Percentiles rank a stretch among this genome's conserved stretches.
Evolutionary conservation across 768 basidiomycete species (phyloP).

Genomic region (Rhodotorula kratochvilovae): DNA sequence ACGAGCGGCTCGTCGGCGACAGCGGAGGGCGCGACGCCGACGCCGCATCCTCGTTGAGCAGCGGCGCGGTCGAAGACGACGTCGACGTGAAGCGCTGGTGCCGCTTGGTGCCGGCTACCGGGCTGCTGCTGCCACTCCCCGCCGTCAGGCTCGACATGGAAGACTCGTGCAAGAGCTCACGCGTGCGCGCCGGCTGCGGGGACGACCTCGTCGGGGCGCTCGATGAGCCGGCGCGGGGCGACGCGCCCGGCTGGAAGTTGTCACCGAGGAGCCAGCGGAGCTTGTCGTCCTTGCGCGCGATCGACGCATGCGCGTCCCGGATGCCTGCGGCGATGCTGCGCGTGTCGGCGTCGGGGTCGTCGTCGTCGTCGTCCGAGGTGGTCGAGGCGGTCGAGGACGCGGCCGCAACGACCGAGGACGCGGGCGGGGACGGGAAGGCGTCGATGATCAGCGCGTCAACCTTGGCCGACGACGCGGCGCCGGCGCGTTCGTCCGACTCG

Average conservation of each 20-base stretch:
- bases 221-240: background rate
- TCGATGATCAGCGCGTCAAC: background rate
- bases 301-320: slow-evolving; percentile 23
- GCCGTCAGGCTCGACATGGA: background rate
- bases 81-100: slow-evolving; percentile 26
- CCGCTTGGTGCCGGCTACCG: background rate
- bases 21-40: background rate
- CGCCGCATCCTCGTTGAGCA: background rate
- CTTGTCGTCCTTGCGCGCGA: slow-evolving; percentile 27
- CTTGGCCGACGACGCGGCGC: background rate
- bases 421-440: no score
- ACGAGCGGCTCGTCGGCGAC: background rate
- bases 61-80: slow-evolving; percentile 20
- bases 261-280: slow-evolving; percentile 25
- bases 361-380: background rate
- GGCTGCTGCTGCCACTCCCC: background rate
- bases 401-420: background rate
- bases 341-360: slow-evolving; percentile 19
- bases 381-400: background rate
- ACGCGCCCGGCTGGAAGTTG: slow-evolving; percentile 8
- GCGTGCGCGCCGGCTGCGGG: background rate
- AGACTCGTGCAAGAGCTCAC: background rate
- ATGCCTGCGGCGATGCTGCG: slow-evolving; percentile 15
- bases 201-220: background rate
- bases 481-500: background rate